These are phyloP conservation scores for Syzygium jambos DNA, from an alignment of 345 rosid genomes.

Conservation along the genomic window DNA sequence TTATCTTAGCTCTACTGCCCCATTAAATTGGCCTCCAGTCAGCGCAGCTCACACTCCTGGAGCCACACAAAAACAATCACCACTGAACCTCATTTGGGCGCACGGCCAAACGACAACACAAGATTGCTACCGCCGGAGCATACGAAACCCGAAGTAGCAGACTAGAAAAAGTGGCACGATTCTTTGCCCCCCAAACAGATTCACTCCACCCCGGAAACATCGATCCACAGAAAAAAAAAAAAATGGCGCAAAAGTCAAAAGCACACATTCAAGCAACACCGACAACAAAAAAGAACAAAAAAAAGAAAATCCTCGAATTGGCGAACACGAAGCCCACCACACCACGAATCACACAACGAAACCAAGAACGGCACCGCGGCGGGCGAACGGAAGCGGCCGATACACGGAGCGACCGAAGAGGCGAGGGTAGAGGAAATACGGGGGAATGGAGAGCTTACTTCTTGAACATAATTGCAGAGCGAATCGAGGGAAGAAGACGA, in stretches of 20 bases:
- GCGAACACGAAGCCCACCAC: not conserved
- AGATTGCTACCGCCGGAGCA: not conserved
- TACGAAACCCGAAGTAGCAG: not conserved
- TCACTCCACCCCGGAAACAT: not conserved
- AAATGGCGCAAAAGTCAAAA: not conserved
- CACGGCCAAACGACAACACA: not conserved
- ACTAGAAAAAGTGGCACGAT: not conserved
- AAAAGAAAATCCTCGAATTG: not conserved
- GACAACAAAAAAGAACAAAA: too few species aligned
- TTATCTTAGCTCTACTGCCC: not conserved
- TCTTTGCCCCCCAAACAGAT: not conserved
- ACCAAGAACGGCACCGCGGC: not conserved
- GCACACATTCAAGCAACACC: not conserved
- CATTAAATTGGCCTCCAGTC: not conserved
- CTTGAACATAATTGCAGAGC: constrained; percentile 28
- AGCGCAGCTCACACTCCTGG: not conserved
- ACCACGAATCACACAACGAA: not conserved
- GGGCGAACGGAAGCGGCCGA: not conserved
- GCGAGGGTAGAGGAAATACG: not conserved
- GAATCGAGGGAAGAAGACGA: not conserved
- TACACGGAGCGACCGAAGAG: not conserved
- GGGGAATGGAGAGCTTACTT: constrained; percentile 18
- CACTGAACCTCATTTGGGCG: not conserved
- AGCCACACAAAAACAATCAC: not conserved
- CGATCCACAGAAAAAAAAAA: not conserved